Conservation (phyloP, 768 basidiomycete species). For the Fistulinella prunicolor region DNA sequence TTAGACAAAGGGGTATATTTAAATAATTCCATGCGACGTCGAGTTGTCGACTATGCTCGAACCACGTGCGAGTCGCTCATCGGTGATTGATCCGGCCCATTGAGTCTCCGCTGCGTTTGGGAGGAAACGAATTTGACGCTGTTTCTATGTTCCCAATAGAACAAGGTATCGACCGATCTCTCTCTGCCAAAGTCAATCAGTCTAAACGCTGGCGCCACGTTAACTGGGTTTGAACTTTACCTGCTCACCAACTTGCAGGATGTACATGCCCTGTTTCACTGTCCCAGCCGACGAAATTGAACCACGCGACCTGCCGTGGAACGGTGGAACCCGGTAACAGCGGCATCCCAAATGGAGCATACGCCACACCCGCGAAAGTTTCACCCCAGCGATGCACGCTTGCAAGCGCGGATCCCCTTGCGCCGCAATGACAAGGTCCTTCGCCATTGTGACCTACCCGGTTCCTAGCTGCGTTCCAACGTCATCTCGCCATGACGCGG, state of each 20-base stretch:
- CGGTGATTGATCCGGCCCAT: constrained; percentile 18
- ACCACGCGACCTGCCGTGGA: constrained; percentile 18
- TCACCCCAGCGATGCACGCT: neutral
- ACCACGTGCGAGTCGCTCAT: constrained; percentile 12
- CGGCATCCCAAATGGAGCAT: constrained; percentile 6
- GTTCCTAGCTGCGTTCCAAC: neutral
- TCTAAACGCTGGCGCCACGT: constrained; percentile 20
- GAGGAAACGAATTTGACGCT: constrained; percentile 17
- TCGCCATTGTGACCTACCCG: neutral
- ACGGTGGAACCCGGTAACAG: constrained; percentile 9
- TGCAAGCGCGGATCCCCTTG: neutral
- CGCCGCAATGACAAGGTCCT: neutral
- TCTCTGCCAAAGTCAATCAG: constrained; percentile 22
- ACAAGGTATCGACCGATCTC: constrained; percentile 10
- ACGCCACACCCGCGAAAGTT: constrained; percentile 24
- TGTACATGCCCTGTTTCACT: constrained; percentile 25
- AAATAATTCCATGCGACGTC: constrained; percentile 10
- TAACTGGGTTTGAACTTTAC: constrained; percentile 18
- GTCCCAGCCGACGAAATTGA: constrained; percentile 1
- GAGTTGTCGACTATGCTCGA: neutral
- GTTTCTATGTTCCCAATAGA: constrained; percentile 17
- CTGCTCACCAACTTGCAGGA: neutral
- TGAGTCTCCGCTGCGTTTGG: constrained; percentile 1
- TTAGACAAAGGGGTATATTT: constrained; percentile 18
- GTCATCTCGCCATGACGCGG: neutral